These are phyloP conservation scores for Clavaria fumosa DNA, from an alignment of 768 basidiomycete species.

Conservation along the genomic window DNA sequence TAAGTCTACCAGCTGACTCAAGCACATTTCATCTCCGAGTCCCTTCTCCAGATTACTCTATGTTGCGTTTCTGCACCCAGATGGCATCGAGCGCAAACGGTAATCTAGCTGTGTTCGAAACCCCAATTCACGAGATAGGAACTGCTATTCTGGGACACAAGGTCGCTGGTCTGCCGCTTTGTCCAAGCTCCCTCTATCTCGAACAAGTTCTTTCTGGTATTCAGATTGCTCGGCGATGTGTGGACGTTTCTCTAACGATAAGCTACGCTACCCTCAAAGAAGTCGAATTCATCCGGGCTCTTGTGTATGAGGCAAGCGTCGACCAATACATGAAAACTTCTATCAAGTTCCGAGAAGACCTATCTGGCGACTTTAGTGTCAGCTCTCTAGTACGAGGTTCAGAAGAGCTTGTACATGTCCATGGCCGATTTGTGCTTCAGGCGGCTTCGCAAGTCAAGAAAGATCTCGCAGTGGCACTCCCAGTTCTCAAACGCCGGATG, in stretches of 20 bases:
- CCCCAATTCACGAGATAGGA: slow-evolving; percentile 29
- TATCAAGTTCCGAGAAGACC: slow-evolving; percentile 22
- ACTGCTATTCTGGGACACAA: slow-evolving; percentile 37
- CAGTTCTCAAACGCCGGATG: slow-evolving; percentile 22
- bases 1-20: not conserved
- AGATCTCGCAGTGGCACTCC: slow-evolving; percentile 25
- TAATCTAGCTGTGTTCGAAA: slow-evolving; percentile 34
- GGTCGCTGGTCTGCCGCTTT: slow-evolving; percentile 40
- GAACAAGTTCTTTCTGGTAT: slow-evolving; percentile 38
- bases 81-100: slow-evolving; percentile 12
- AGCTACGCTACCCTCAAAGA: slow-evolving; percentile 23
- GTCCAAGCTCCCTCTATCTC: slow-evolving; percentile 52
- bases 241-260: slow-evolving; percentile 11
- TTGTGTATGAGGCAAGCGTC: slow-evolving; percentile 29
- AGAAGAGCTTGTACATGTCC: slow-evolving; percentile 26
- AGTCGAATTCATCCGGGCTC: slow-evolving; percentile 35
- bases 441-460: slow-evolving; percentile 16
- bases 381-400: slow-evolving; percentile 23
- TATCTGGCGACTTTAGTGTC: slow-evolving; percentile 29
- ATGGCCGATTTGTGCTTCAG: slow-evolving; percentile 30
- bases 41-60: not conserved
- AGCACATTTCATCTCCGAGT: not conserved
- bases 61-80: not conserved
- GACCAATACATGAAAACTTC: slow-evolving; percentile 22
- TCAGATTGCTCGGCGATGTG: slow-evolving; percentile 19